Conservation (phyloP, 2,329 filamentous ascomycete genomes). For the Fusarium camptoceras region DNA sequence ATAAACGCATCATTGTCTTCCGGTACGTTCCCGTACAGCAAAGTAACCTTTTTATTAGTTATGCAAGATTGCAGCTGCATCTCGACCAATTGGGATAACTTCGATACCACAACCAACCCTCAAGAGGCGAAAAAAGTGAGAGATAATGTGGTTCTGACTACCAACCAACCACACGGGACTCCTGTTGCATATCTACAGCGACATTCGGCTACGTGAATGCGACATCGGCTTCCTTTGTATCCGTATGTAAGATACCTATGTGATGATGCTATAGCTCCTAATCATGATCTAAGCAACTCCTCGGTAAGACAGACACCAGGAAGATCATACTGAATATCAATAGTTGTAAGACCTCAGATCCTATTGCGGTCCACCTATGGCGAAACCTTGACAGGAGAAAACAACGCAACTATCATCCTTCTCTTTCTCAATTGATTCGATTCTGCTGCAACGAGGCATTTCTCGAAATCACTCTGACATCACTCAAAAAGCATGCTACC, state of each 20-base stretch:
- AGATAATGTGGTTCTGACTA: constrained; percentile 35
- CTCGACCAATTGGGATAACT: constrained; percentile 29
- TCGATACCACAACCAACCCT: constrained; percentile 20
- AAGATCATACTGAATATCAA: neutral
- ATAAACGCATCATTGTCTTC: neutral
- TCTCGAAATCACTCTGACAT: constrained; percentile 33
- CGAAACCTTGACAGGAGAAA: constrained; percentile 27
- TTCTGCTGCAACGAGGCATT: constrained; percentile 33
- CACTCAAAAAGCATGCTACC: constrained; percentile 9
- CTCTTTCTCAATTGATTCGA: constrained; percentile 17
- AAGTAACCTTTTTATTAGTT: neutral
- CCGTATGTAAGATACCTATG: neutral
- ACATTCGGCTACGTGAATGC: constrained; percentile 28
- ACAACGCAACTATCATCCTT: constrained; percentile 22
- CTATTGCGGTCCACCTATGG: constrained; percentile 23
- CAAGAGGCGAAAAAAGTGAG: constrained; percentile 5
- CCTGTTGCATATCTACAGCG: constrained; percentile 23
- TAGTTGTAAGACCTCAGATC: neutral
- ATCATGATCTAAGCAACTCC: constrained; percentile 22
- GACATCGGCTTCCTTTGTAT: constrained; percentile 35
- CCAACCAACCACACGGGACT: constrained; percentile 13
- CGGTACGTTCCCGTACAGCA: constrained; percentile 9
- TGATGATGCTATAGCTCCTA: constrained; percentile 4
- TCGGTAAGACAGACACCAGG: neutral
- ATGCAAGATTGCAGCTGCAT: constrained; percentile 33